A percentile compares a stretch with the other conserved stretches of the same genome.
Conservation (phyloP, 164 flowering plant genomes). For the Paratinospora sagittata region DNA sequence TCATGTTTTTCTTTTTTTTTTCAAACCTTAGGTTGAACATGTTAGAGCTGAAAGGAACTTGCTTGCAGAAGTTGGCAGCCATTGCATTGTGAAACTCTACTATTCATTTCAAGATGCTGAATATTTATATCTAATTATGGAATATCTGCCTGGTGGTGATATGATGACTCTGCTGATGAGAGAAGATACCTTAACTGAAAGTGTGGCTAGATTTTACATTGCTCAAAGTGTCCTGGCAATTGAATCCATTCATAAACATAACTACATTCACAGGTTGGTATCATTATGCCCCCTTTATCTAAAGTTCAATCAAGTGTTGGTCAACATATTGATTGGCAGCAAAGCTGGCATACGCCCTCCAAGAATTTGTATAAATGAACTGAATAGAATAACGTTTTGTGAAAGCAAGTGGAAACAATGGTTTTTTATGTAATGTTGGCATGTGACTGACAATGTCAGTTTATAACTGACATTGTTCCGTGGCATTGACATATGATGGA, state of each 20-base stretch:
- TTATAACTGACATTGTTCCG: not conserved
- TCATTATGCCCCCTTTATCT: not conserved
- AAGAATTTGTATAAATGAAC: not conserved
- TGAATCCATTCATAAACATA: conserved; percentile 91
- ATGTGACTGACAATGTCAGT: not conserved
- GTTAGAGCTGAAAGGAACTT: conserved; percentile 94
- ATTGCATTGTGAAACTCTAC: conserved; percentile 85
- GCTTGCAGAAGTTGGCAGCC: conserved; percentile 95
- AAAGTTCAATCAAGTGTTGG: not conserved
- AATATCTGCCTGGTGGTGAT: conserved; percentile 98
- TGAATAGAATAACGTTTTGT: not conserved
- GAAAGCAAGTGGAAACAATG: too few relatives aligned
- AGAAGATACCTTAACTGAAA: conserved; percentile 92
- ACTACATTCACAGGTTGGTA: conserved; percentile 88
- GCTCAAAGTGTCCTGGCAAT: conserved; percentile 93
- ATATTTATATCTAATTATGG: conserved; percentile 87
- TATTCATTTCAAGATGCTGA: conserved; percentile 97
- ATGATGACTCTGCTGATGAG: conserved; percentile 95
- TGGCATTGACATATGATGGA: not conserved
- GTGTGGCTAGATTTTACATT: conserved; percentile 87
- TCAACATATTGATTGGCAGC: not conserved
- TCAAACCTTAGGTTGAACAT: conserved; percentile 73
- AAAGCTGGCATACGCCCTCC: not conserved
- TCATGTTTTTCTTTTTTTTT: not conserved
- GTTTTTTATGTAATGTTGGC: not conserved